Evolutionary conservation across 768 basidiomycete genomes (phyloP).

Genomic region (Austroboletus eburneus): DNA sequence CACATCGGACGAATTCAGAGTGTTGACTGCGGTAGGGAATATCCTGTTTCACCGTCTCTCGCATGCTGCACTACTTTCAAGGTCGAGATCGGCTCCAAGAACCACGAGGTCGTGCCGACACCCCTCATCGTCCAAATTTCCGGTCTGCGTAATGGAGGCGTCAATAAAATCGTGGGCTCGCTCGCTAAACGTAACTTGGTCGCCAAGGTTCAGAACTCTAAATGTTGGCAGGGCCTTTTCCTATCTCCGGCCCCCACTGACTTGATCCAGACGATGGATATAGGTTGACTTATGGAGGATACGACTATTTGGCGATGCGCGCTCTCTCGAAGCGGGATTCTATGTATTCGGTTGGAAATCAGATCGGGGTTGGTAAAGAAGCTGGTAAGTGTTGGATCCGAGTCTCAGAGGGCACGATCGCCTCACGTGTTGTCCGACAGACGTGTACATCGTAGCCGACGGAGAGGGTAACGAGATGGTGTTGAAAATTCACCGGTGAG

Average conservation of each 20-base stretch:
- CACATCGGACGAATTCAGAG: constrained; percentile 88
- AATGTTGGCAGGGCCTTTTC: constrained; percentile 52
- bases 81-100: constrained; percentile 98
- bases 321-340: constrained; percentile 88
- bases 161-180: constrained; percentile 87
- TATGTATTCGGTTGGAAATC: constrained; percentile 89
- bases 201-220: constrained; percentile 84
- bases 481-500: constrained; percentile 87
- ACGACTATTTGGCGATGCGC: constrained; percentile 92
- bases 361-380: constrained; percentile 98
- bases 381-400: constrained; percentile 54
- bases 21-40: constrained; percentile 78
- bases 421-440: constrained; percentile 28
- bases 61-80: constrained; percentile 28
- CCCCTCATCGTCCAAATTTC: constrained; percentile 88
- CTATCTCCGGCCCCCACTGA: constrained; percentile 2
- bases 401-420: too few relatives aligned
- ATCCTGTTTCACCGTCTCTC: constrained; percentile 1
- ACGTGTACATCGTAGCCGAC: constrained; percentile 89
- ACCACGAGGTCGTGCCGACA: constrained; percentile 93
- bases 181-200: constrained; percentile 91
- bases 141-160: constrained; percentile 86
- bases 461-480: constrained; percentile 82
- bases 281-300: constrained; percentile 96
- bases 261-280: constrained; percentile 83